These are phyloP conservation scores for Monosporozyma unispora DNA, from an alignment of 805 yeast genomes.

Conservation along the genomic window DNA sequence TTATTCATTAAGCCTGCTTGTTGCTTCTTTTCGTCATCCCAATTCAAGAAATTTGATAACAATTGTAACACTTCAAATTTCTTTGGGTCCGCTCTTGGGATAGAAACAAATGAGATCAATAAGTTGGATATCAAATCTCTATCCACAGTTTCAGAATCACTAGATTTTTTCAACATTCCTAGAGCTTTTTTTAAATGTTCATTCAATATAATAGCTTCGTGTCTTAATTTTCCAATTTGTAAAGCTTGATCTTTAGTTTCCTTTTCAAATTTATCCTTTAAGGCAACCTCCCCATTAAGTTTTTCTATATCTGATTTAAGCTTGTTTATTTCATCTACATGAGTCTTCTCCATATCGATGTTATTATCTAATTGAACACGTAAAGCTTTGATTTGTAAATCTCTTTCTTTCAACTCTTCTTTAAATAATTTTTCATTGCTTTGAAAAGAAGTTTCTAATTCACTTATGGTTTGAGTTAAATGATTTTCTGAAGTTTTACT, in stretches of 20 bases:
- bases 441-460: constrained; percentile 19
- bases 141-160: constrained; percentile 71
- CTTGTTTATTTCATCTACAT: constrained; percentile 11
- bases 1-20: constrained; percentile 57
- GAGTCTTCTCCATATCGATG: constrained; percentile 11
- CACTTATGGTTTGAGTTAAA: constrained; percentile 29
- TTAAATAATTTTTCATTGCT: constrained; percentile 6
- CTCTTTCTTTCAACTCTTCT: constrained; percentile 17
- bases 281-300: constrained; percentile 17
- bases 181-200: constrained; percentile 94
- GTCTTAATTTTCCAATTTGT: constrained; percentile 81
- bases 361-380: constrained; percentile 21
- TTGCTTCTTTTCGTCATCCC: constrained; percentile 75
- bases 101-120: constrained; percentile 69
- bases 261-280: constrained; percentile 35
- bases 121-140: constrained; percentile 82
- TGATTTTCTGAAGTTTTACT: constrained; percentile 12
- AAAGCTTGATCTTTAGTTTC: constrained; percentile 64
- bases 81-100: constrained; percentile 90
- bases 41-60: constrained; percentile 70
- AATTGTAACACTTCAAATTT: constrained; percentile 86
- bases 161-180: constrained; percentile 69
- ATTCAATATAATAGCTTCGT: constrained; percentile 86
- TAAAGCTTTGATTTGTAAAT: constrained; percentile 23
- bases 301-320: constrained; percentile 19